phyloP scores from a whole-genome alignment of 202 grass and related monocot species.

The Schoenoplectus tabernaemontani region DNA sequence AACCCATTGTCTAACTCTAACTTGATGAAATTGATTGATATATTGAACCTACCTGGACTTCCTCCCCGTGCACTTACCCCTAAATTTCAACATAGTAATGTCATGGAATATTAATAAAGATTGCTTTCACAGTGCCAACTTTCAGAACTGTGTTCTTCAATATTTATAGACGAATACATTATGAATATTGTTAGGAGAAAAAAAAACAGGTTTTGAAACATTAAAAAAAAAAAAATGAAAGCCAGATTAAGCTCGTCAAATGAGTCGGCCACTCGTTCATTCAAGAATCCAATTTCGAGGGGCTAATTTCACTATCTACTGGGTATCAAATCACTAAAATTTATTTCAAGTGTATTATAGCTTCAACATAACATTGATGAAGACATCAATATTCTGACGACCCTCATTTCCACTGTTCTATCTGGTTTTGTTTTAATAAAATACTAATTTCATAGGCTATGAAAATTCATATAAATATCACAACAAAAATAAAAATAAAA shows the following conservation, averaged over 20 bases:
- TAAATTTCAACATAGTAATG: not conserved
- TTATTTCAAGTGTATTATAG: constrained; percentile 13
- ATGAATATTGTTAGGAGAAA: not conserved
- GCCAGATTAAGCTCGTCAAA: too few relatives aligned
- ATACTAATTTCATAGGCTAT: constrained; percentile 27
- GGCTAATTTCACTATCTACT: not conserved
- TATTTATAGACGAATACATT: not conserved
- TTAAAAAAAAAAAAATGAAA: too few relatives aligned
- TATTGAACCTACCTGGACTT: not conserved
- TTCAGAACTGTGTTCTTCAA: not conserved
- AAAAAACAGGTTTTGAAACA: not conserved
- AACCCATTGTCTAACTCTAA: too few relatives aligned
- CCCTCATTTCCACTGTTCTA: too few relatives aligned
- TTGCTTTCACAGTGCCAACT: too few relatives aligned
- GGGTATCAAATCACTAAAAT: not conserved
- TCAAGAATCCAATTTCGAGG: not conserved
- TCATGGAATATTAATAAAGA: not conserved
- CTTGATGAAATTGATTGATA: too few relatives aligned
- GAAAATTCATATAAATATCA: constrained; percentile 22
- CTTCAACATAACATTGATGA: constrained; percentile 13
- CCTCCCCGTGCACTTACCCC: too few relatives aligned
- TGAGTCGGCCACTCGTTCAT: not conserved
- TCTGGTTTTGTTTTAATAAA: constrained; percentile 6
- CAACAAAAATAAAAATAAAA: constrained; percentile 25
- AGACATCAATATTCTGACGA: not conserved